Evolutionary conservation across 768 basidiomycete genomes (phyloP), one percentile per base, ranked within the genome.

Genomic region (Kwoniella pini): DNA sequence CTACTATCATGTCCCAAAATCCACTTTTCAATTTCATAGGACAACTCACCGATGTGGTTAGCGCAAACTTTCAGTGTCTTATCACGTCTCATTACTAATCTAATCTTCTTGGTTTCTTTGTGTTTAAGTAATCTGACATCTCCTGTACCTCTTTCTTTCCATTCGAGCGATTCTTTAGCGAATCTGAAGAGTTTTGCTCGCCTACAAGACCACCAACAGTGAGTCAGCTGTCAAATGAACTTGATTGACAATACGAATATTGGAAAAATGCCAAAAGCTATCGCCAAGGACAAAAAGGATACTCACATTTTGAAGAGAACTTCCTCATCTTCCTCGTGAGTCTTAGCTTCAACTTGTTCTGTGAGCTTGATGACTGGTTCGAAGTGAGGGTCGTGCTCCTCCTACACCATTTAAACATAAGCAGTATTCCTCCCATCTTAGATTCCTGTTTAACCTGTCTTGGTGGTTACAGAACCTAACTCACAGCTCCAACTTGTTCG

Each of bases 41-140:
- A 40, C 9, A 33, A 80, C 83, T 81, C 74, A 97, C 96, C 86
- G 67, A 85, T 81, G 81, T 98, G 96, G 82, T 99, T 99, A 59
- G 96, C 96, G 80, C 96, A 98, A 81, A 98, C 94, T 81, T 99
- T 98, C 80, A 92, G 84, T 48, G 96, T 99, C 87, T 97, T 97
- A 84, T 99, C 96, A 80, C 96, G 90, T 82, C 95, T 84, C 96
- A 99, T 99, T 79, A 99, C 92, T 64, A 99, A 85, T 64, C 96
- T 85, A 74, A 95, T 84, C 81, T 94, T 97, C 83, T 88, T 87
- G 50, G 87, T 88, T 75, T 86, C 86, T 80, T 88, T 91, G 83
- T 96, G 90, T 70, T 86, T 82, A 65, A 99, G 86, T 57, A 99
- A 84, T 78, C 91, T 88, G 67, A 91, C 93, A 79, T 95, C 92